Percentiles rank a stretch among this genome's conserved stretches.
Evolutionary conservation across 768 basidiomycete species (phyloP).

Genomic region (Exsudoporus frostii): DNA sequence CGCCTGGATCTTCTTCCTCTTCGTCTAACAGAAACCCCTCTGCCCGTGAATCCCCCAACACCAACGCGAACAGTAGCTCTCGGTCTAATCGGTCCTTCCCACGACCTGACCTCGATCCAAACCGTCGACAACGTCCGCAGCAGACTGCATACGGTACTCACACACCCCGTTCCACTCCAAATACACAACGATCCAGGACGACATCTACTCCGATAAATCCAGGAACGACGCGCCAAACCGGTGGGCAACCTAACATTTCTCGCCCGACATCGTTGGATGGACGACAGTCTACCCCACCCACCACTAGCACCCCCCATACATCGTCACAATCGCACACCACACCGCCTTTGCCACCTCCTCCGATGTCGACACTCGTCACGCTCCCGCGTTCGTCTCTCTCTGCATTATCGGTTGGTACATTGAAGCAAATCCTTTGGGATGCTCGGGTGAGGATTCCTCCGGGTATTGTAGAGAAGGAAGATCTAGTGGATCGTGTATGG

Average conservation of each 20-base stretch:
- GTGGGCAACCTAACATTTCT: conserved; percentile 1
- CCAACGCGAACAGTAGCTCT: conserved; percentile 15
- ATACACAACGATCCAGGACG: conserved; percentile 17
- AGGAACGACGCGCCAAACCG: conserved; percentile 1
- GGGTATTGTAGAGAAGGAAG: conserved; percentile 76
- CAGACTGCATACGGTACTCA: conserved; percentile 6
- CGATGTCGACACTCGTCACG: conserved; percentile 62
- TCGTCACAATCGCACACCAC: conserved; percentile 32
- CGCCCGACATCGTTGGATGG: conserved; percentile 22
- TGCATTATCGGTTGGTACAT: conserved; percentile 59
- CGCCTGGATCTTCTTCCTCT: conserved; percentile 11
- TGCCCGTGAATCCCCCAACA: conserved; percentile 9
- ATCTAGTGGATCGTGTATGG: conserved; percentile 71
- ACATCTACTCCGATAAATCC: conserved; percentile 21
- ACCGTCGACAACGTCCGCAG: conserved; percentile 31
- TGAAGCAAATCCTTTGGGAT: conserved; percentile 77
- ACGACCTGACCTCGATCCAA: conserved; percentile 62
- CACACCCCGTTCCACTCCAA: conserved; percentile 17
- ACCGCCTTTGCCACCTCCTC: conserved; percentile 40
- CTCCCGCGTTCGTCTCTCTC: conserved; percentile 58
- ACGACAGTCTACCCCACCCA: conserved; percentile 6
- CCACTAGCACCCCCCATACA: conserved; percentile 6
- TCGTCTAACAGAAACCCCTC: conserved; percentile 17
- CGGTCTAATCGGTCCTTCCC: conserved; percentile 41
- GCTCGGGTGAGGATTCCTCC: conserved; percentile 64